Evolutionary conservation across 345 rosid genomes (phyloP).

Genomic region (Populus tremula): DNA sequence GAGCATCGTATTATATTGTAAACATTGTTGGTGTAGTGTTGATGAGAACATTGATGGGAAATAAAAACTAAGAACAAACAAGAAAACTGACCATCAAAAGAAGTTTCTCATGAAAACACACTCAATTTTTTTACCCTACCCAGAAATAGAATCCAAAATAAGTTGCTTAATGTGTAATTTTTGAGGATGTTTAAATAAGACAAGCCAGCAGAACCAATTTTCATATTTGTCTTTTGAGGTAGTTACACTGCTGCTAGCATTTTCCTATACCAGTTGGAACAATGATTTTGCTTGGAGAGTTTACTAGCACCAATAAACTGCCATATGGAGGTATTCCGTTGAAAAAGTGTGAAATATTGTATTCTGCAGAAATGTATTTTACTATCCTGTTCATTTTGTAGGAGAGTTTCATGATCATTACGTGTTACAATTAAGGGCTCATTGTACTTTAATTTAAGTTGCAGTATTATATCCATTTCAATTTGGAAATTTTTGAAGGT

Average conservation of each 20-base stretch:
- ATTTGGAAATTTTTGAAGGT: conserved; percentile 22
- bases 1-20: no score
- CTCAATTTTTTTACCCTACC: no score
- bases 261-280: not conserved
- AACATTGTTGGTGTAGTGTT: no score
- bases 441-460: not conserved
- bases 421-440: not conserved
- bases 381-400: not conserved
- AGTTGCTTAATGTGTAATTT: no score
- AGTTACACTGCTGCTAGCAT: not conserved
- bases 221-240: no score
- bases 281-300: not conserved
- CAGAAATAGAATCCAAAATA: no score
- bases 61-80: no score
- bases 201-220: no score
- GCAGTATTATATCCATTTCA: not conserved
- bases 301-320: not conserved
- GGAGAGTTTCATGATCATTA: not conserved
- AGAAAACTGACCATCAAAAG: no score
- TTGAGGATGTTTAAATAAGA: no score
- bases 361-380: not conserved
- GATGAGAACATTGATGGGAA: no score
- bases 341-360: conserved; percentile 8
- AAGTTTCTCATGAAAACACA: no score
- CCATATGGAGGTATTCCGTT: not conserved